Evolutionary conservation across 306 rosid genomes (phyloP).

Genomic region (Parietaria judaica): DNA sequence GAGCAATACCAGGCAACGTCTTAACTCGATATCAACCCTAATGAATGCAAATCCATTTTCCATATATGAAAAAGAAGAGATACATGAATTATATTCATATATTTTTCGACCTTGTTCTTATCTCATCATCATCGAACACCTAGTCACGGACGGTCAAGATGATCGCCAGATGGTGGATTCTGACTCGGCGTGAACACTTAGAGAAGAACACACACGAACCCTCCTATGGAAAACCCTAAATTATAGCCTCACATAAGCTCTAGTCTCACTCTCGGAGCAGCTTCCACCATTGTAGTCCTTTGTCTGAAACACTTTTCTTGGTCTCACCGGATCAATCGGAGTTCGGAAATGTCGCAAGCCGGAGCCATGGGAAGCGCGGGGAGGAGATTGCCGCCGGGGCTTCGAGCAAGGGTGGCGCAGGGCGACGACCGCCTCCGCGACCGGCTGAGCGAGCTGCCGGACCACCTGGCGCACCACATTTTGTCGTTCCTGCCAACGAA

Average conservation of each 20-base stretch:
- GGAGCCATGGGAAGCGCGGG: background rate
- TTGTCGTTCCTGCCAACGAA: background rate
- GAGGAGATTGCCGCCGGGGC: background rate
- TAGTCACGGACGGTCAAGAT: constrained; percentile 5
- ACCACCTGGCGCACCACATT: constrained; percentile 1
- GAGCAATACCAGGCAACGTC: too few relatives aligned
- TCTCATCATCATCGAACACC: too few relatives aligned
- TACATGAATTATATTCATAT: too few relatives aligned
- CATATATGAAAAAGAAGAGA: too few relatives aligned
- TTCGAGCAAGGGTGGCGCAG: too few relatives aligned
- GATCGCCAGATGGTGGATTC: background rate
- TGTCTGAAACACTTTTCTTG: background rate
- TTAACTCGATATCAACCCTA: too few relatives aligned
- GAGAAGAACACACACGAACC: background rate
- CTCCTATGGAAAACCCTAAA: background rate
- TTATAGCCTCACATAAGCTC: background rate
- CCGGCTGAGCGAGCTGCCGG: background rate
- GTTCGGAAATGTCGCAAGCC: background rate
- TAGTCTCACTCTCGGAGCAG: background rate
- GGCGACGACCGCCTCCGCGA: background rate
- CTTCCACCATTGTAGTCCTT: background rate
- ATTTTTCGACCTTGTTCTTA: too few relatives aligned
- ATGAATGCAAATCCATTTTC: too few relatives aligned
- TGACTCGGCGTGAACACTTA: background rate
- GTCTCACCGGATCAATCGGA: background rate